Percentiles rank a stretch among this genome's conserved stretches.
These are phyloP conservation scores for Homolaphlyctis polyrhiza DNA, from an alignment of 371 early-diverging fungal species.

Conservation along the genomic window DNA sequence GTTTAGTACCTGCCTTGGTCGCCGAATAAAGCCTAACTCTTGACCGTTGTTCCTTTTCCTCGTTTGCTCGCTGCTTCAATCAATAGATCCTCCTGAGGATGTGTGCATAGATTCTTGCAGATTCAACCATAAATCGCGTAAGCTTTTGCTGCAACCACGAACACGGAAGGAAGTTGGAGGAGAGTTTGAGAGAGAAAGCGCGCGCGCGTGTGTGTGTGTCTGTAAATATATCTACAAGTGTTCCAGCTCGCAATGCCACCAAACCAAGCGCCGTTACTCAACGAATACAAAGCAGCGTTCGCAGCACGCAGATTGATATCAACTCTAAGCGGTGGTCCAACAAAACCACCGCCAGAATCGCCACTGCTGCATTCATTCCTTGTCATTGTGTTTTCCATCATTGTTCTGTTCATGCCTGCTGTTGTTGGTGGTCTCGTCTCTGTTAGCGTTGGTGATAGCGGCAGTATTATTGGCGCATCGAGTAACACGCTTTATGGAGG, in stretches of 20 bases:
- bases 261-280: conserved; percentile 12
- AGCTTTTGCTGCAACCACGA: too few relatives aligned
- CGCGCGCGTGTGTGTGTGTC: too few relatives aligned
- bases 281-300: conserved; percentile 13
- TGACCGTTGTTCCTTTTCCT: background rate
- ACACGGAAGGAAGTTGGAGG: too few relatives aligned
- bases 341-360: conserved; percentile 6
- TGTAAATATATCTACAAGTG: too few relatives aligned
- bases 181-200: too few relatives aligned
- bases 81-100: too few relatives aligned
- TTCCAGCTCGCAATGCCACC: too few relatives aligned
- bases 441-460: conserved; percentile 3
- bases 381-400: background rate
- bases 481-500: conserved; percentile 14
- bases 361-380: background rate
- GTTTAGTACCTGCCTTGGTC: background rate
- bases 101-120: too few relatives aligned
- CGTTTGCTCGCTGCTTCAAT: too few relatives aligned
- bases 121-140: too few relatives aligned
- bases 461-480: conserved; percentile 3
- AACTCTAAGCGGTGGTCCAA: conserved; percentile 13
- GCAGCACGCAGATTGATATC: conserved; percentile 10
- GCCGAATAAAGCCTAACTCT: background rate
- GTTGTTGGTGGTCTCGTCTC: conserved; percentile 11
- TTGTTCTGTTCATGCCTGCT: conserved; percentile 4